Percentiles rank a stretch among this genome's conserved stretches.
Evolutionary conservation across 768 basidiomycete genomes (phyloP).

Genomic region (Terana coerulea): DNA sequence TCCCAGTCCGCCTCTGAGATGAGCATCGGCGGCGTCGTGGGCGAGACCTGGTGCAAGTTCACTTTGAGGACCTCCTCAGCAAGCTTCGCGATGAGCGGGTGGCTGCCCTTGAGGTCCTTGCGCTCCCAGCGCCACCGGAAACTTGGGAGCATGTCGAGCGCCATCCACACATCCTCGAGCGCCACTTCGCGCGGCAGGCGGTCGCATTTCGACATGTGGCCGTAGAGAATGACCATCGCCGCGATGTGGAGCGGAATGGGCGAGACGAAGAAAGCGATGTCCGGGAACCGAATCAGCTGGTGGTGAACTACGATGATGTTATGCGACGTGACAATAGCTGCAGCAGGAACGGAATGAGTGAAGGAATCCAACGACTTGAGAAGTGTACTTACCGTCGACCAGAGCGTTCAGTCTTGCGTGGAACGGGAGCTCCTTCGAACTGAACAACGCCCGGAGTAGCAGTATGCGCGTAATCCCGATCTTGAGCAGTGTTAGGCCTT

Average conservation of each 20-base stretch:
- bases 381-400: slow-evolving; percentile 59
- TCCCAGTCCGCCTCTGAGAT: slow-evolving; percentile 46
- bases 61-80: slow-evolving; percentile 78
- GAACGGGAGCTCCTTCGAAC: slow-evolving; percentile 67
- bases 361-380: not conserved
- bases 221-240: slow-evolving; percentile 88
- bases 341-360: not conserved
- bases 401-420: slow-evolving; percentile 65
- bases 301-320: slow-evolving; percentile 85
- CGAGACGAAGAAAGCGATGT: slow-evolving; percentile 85
- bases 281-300: slow-evolving; percentile 78
- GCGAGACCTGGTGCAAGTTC: slow-evolving; percentile 58
- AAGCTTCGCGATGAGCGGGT: slow-evolving; percentile 80
- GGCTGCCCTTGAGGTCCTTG: slow-evolving; percentile 73
- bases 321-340: slow-evolving; percentile 83
- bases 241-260: slow-evolving; percentile 87
- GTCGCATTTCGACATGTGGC: slow-evolving; percentile 77
- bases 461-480: slow-evolving; percentile 79
- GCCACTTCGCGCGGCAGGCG: slow-evolving; percentile 60
- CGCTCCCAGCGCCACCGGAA: slow-evolving; percentile 93
- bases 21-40: slow-evolving; percentile 32
- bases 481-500: slow-evolving; percentile 80
- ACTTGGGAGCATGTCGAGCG: slow-evolving; percentile 82
- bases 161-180: slow-evolving; percentile 81
- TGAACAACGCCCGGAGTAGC: slow-evolving; percentile 75